Evolutionary conservation across 1,284 basidiomycete genomes (phyloP), one percentile per base, ranked within the genome.

Genomic region (Porphyrellus sp.): DNA sequence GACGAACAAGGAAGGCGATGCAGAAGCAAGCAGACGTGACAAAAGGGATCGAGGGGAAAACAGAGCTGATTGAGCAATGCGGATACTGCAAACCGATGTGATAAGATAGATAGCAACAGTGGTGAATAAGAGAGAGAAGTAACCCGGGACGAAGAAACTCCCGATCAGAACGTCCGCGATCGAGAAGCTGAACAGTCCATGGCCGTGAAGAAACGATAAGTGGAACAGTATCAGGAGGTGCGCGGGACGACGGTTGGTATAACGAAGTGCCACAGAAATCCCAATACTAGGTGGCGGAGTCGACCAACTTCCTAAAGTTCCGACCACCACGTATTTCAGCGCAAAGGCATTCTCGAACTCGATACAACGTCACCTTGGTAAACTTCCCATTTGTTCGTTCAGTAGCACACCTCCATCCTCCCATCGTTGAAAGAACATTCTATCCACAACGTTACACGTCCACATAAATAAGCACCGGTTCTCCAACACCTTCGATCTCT

Each of bases 401-500:
- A 39, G 51, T 18, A 38, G 37, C 56, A 60, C 53, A 58, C 52
- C 53, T 46, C 52, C 54, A 42, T 44, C 57, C 44, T 49, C 54
- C 51, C 51, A 40, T 53, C 50, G 49, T 52, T 56, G 55, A 54
- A 63, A 46, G 46, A 56, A 61, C 55, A 58, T 49, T 59, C 48
- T 63, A 69, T 59, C 58, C 63, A 74, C 72, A 92, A 55, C 52
- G 56, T 70, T 66, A 68, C 68, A 93, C 89, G 72, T 96, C 93
- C 64, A 93, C 84, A 73, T 97, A 97, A 59, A 96, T 83, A 64
- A 97, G 75, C 63, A 97, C 80, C 21, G 94, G 94, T 72, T 96
- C 93, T 55, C 94, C 93, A 38, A 93, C 88, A 49, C 91, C 91
- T 68, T 94, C 91, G 60, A 97, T 96, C 75, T 98, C 94, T 35